Evolutionary conservation across 2,329 filamentous ascomycete genomes (phyloP), one percentile per base, ranked within the genome.

Genomic region (Alternaria metachromatica): DNA sequence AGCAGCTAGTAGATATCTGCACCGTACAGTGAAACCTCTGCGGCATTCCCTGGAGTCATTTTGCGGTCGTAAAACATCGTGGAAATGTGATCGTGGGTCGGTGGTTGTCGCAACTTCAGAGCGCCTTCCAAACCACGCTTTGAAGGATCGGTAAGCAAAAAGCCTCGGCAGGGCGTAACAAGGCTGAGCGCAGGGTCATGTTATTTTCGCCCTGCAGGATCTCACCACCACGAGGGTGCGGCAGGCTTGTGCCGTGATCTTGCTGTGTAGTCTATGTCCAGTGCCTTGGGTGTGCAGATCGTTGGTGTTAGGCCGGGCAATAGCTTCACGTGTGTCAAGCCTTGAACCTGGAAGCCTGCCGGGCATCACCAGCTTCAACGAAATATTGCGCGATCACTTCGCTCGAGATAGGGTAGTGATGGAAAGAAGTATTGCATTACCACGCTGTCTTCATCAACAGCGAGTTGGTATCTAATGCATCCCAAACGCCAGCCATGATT

Each of bases 381-480:
- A 37, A 37, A n/a, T 37, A n/a, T n/a, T 37, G 33, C 33, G 33
- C 33, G 20, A n/a, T 46, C 3, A 46, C 44, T 46, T 46, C 20
- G 44, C 18, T 13, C 21, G 7, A 23, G 21, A 9, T 12, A n/a
- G 15, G 37, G 20, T 33, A 9, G 12, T 51, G 44, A 63, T 55
- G 44, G 37, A 50, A 60, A 57, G 15, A 54, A 63, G 44, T 55
- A 41, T 71, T 67, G 65, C 63, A 69, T 71, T 71, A 70, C 67
- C 69, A 65, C 61, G 62, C 65, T 65, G 63, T 56, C 60, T 62
- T 60, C 57, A 58, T 60, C 62, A 55, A 63, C 65, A 63, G 55
- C 60, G 69, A 67, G 65, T 63, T 72, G 73, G 73, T 76, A 76
- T 76, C 73, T 73, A 68, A 74, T 70, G 71, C 70, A 72, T 66